phyloP scores from a whole-genome alignment of 192 early-diverging fungal genomes.

The Rhizoclosmatium sp. region DNA sequence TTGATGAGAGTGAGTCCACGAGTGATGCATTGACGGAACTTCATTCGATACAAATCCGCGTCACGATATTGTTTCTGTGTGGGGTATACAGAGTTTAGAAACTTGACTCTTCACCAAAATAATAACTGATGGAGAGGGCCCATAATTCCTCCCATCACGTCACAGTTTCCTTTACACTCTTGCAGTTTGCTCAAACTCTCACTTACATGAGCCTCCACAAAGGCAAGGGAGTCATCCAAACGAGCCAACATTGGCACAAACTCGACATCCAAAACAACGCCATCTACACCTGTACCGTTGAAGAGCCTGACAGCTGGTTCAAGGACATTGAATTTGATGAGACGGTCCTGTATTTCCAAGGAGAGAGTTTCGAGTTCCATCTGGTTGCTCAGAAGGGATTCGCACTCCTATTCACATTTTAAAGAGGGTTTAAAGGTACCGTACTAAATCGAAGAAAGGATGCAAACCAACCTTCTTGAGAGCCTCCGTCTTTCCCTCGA shows the following conservation, averaged over 20 bases:
- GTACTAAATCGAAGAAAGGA: not conserved
- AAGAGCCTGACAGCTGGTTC: slow-evolving; percentile 80
- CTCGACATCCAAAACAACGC: slow-evolving; percentile 75
- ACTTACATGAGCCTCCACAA: slow-evolving; percentile 70
- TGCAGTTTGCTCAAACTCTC: no score
- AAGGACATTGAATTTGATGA: slow-evolving; percentile 86
- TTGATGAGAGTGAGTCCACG: slow-evolving; percentile 93
- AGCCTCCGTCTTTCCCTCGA: slow-evolving; percentile 77
- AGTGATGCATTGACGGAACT: slow-evolving; percentile 95
- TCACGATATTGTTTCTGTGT: slow-evolving; percentile 76
- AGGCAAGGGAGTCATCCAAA: slow-evolving; percentile 81
- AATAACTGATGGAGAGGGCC: no score
- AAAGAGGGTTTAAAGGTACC: not conserved
- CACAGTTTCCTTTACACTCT: no score
- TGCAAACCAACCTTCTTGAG: slow-evolving; percentile 60
- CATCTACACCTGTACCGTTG: slow-evolving; percentile 76
- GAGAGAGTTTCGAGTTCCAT: slow-evolving; percentile 67
- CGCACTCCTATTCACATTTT: slow-evolving; percentile 64
- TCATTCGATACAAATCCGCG: slow-evolving; percentile 91
- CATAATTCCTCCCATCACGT: no score
- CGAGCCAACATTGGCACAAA: slow-evolving; percentile 83
- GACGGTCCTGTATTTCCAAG: slow-evolving; percentile 62
- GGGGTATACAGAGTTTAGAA: not conserved
- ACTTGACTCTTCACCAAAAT: not conserved
- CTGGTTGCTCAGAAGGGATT: slow-evolving; percentile 76